phyloP scores from a whole-genome alignment of 768 basidiomycete species.

The Calocera viscosa region DNA sequence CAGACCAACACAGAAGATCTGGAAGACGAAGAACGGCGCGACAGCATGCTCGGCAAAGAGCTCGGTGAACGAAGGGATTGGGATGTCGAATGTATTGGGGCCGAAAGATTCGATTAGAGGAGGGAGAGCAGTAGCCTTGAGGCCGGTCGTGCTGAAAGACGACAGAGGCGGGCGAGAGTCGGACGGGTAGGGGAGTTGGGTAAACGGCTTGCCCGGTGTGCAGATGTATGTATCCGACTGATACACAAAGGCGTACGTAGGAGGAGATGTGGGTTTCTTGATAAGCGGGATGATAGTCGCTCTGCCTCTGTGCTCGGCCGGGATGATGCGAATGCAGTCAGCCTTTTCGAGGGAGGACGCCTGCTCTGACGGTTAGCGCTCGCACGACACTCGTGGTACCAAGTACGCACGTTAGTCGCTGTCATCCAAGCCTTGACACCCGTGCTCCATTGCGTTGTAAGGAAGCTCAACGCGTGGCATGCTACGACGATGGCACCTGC shows the following conservation, averaged over 20 bases:
- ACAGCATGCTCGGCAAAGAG: conserved; percentile 93
- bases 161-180: conserved; percentile 54
- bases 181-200: conserved; percentile 78
- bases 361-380: conserved; percentile 23
- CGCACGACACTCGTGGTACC: not conserved
- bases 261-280: conserved; percentile 44
- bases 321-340: conserved; percentile 68
- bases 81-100: conserved; percentile 91
- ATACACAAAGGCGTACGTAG: conserved; percentile 79
- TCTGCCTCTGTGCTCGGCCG: conserved; percentile 66
- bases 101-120: conserved; percentile 61
- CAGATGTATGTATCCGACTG: conserved; percentile 87
- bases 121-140: conserved; percentile 38
- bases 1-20: conserved; percentile 91
- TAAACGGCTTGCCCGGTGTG: conserved; percentile 47
- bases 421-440: conserved; percentile 68
- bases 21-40: conserved; percentile 99
- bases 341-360: conserved; percentile 58
- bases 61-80: conserved; percentile 84
- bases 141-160: conserved; percentile 46
- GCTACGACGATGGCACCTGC: conserved; percentile 74
- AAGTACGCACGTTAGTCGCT: conserved; percentile 47
- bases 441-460: conserved; percentile 81
- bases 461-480: conserved; percentile 83
- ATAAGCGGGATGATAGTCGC: conserved; percentile 75